A percentile compares a stretch with the other conserved stretches of the same genome.
These are phyloP conservation scores for Vicia villosa DNA, from an alignment of 306 rosid genomes.

Conservation along the genomic window DNA sequence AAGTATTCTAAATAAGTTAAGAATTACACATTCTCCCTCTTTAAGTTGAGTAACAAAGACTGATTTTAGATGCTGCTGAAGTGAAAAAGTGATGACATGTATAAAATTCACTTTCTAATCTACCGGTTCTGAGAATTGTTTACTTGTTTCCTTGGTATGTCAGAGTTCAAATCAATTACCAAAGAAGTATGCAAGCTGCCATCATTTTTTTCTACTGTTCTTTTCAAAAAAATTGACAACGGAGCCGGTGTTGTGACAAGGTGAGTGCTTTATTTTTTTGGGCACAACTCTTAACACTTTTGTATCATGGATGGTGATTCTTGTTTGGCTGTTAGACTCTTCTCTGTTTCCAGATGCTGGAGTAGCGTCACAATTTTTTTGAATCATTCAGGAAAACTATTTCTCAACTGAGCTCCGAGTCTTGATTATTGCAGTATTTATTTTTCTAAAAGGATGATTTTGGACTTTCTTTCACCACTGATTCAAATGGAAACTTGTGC, in stretches of 20 bases:
- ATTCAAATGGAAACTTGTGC: slow-evolving; percentile 27
- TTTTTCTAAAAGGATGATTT: slow-evolving; percentile 15
- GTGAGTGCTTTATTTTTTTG: slow-evolving; percentile 45
- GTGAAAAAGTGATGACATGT: slow-evolving; percentile 15
- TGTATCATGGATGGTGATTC: slow-evolving; percentile 33
- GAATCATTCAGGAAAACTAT: slow-evolving; percentile 18
- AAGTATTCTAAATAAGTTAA: slow-evolving; percentile 19
- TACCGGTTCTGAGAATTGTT: slow-evolving; percentile 36
- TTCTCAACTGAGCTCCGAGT: not conserved
- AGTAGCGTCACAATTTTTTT: slow-evolving; percentile 26
- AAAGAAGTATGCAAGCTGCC: slow-evolving; percentile 99
- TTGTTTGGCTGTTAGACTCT: slow-evolving; percentile 30
- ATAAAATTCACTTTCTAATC: slow-evolving; percentile 23
- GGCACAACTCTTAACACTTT: slow-evolving; percentile 16
- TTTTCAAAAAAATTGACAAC: slow-evolving; percentile 84
- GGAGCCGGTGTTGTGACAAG: slow-evolving; percentile 85
- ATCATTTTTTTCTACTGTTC: slow-evolving; percentile 79
- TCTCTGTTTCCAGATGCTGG: slow-evolving; percentile 31
- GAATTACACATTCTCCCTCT: slow-evolving; percentile 7
- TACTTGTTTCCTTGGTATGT: slow-evolving; percentile 46
- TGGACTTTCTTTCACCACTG: slow-evolving; percentile 1
- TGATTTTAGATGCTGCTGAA: slow-evolving; percentile 16
- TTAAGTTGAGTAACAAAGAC: slow-evolving; percentile 19
- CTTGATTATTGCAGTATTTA: slow-evolving; percentile 8
- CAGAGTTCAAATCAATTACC: slow-evolving; percentile 84